Evolutionary conservation across 345 rosid species (phyloP), one percentile per base, ranked within the genome.

Genomic region (Pistacia atlantica): DNA sequence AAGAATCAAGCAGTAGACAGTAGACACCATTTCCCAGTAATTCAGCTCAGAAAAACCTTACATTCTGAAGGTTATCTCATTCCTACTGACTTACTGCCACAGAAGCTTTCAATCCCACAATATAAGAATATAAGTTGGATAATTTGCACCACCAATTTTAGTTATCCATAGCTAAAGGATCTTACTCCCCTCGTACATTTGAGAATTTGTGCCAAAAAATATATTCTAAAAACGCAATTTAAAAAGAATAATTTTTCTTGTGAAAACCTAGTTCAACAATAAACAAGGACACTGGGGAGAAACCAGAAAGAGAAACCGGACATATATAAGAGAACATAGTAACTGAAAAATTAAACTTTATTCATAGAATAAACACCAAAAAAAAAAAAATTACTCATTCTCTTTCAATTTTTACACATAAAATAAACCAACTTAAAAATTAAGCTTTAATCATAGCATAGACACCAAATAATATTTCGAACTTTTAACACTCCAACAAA

Each of bases 101-200:
- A 25, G 22, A 72, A 59, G 54, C 67, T 42, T 35, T 69, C 73
- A 46, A 60, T 45, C 57, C 67, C 46, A 25, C 65, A 72, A 72
- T 59, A 28, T 10, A 42, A 28, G 59, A 72, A 42, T 28, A 42
- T 14, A 42, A 28, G 42, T 54, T 60, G 8, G 16, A 60, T 46
- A 25, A 25, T 11, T 46, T 25, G 8, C 55, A 42, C 66, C 1
- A 2, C 69, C 52, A 70, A 56, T 13, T 4, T 14, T 17, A 7
- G 28, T 37, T 14, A 17, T n/a, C 46, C 67, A 10, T 54, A 70
- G 74, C 51, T 49, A 37, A 55, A 35, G 33, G 18, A 31, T 70
- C 11, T 5, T 11, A 12, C 5, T 70, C 51, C 62, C 51, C 35
- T 56, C 33, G 17, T 8, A 9, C 35, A 28, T 11, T 4, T 52